phyloP scores from a whole-genome alignment of 179 eudicot genomes.

The Nepenthes alata region DNA sequence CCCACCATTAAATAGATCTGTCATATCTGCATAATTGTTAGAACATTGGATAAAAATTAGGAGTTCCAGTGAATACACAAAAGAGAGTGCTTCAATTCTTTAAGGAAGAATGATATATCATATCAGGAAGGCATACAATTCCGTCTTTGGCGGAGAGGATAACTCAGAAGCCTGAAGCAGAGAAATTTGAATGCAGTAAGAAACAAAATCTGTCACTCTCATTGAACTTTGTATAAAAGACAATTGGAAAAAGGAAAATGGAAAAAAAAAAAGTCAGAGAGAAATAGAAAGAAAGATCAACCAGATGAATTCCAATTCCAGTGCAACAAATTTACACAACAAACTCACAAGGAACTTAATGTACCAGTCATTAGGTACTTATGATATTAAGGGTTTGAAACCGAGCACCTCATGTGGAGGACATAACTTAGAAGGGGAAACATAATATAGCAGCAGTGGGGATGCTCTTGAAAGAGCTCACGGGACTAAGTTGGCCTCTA shows the following conservation, averaged over 20 bases:
- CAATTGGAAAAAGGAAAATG: not conserved
- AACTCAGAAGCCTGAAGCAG: conserved; percentile 61
- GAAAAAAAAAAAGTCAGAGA: not conserved
- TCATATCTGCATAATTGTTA: conserved; percentile 44
- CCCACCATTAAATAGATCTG: conserved; percentile 50
- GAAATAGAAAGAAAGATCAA: not conserved
- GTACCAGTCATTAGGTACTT: not conserved
- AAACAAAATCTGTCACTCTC: conserved; percentile 3
- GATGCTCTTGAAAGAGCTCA: no score
- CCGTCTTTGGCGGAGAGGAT: conserved; percentile 78
- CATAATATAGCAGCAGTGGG: no score
- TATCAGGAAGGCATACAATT: conserved; percentile 37
- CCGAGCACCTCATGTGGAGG: no score
- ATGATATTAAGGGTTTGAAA: no score
- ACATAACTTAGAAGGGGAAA: not conserved
- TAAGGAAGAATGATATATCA: conserved; percentile 1
- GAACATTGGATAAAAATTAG: conserved; percentile 2
- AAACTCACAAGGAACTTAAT: not conserved
- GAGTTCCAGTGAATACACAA: not conserved
- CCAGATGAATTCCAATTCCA: not conserved
- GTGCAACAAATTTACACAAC: not conserved
- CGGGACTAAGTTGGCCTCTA: no score
- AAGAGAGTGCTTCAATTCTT: not conserved
- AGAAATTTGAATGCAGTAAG: conserved; percentile 6
- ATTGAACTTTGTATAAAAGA: not conserved